A percentile compares a stretch with the other conserved stretches of the same genome.
Conservation (phyloP, 495 filamentous ascomycete genomes). For the Annulohypoxylon stygium region DNA sequence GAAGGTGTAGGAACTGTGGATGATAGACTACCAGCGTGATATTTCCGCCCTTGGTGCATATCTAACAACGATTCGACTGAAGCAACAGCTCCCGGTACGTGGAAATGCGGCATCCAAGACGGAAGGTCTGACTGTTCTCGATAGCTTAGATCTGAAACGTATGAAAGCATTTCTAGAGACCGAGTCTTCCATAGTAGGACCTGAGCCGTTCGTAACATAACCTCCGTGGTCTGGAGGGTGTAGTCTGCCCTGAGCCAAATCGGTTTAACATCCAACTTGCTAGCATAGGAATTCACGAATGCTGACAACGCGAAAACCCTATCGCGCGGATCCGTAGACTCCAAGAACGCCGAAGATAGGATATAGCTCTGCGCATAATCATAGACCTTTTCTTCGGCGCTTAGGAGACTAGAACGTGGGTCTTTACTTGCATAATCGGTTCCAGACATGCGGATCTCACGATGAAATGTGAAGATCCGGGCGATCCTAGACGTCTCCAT, state of each 20-base stretch:
- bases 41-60: constrained; percentile 34
- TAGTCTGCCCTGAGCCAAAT: constrained; percentile 40
- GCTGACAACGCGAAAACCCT: constrained; percentile 38
- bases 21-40: constrained; percentile 29
- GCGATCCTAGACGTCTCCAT: constrained; percentile 28
- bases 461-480: constrained; percentile 36
- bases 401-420: constrained; percentile 20
- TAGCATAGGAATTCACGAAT: constrained; percentile 30
- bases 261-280: constrained; percentile 4
- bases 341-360: constrained; percentile 33
- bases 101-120: constrained; percentile 43
- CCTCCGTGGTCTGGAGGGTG: constrained; percentile 28
- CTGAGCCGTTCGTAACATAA: constrained; percentile 31
- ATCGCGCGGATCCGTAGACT: constrained; percentile 42
- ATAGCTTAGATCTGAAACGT: constrained; percentile 24
- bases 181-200: constrained; percentile 30
- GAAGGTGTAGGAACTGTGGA: constrained; percentile 7
- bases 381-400: constrained; percentile 25
- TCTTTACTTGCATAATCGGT: constrained; percentile 16
- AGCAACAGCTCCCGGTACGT: constrained; percentile 32
- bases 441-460: constrained; percentile 28
- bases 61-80: constrained; percentile 27
- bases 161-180: constrained; percentile 34
- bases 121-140: constrained; percentile 30
- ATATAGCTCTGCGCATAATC: constrained; percentile 36